Base-by-base conservation (phyloP, 225 moss, liverwort and hornwort genomes). In the Bryum argenteum region DNA sequence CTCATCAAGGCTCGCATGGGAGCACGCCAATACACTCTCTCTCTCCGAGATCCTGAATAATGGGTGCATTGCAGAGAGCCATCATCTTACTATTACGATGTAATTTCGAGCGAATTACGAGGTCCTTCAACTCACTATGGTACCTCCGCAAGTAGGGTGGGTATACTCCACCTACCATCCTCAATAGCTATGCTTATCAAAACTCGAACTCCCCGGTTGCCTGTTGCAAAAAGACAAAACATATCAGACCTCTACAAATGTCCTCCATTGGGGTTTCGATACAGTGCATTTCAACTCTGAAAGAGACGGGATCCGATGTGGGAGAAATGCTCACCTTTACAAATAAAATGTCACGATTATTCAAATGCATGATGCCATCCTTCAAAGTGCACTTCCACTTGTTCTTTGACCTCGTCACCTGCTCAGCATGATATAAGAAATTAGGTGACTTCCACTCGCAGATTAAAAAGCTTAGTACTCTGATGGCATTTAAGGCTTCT, bases 331-430 rank as follows among this genome's bases (percentile, higher is more conserved):
- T 70, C 28, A 94, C 94, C 91, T 95, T 95, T 42, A 91, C 89
- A 81, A 97, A 97, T 39, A 97, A 89, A 56, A 92, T 89, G 67
- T 97, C 97, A 54, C 90, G 90, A 38, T 88, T 82, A 70, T 94
- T 92, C 71, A 98, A 77, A 79, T 98, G 97, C 92, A 98, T 98
- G 66, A 98, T 91, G 51, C 97, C 97, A 79, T 97, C 94, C 82
- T 94, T 97, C 66, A 97, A 82, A 56, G 86, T 91, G 67, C 97
- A 94, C 73, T 94, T 97, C 97, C 97, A 97, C 71, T 92, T 97
- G 82, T 94, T 92, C 85, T 94, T 97, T 18, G 94, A 92, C 83
- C 97, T 92, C 37, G 92, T 97, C 58, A 97, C 93, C 91, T 95
- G 83, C 26, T 55, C 73, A 77, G 45, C 45, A 67, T 9, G 58